Percentiles rank a stretch among this genome's conserved stretches.
Conservation (phyloP, 441 rosid species). For the Erodium trifolium region DNA sequence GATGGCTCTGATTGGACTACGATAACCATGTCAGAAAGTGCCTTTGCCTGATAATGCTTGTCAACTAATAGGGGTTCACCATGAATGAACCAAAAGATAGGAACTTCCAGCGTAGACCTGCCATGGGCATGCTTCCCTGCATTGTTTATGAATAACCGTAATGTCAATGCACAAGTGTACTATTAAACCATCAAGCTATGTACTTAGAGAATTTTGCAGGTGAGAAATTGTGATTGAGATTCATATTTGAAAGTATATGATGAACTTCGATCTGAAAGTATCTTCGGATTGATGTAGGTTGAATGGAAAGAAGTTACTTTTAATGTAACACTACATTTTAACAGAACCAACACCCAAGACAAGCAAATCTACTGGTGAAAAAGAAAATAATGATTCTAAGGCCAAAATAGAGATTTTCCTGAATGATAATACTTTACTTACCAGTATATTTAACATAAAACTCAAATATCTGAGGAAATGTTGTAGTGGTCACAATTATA, state of each 20-base stretch:
- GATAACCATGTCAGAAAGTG: conserved; percentile 89
- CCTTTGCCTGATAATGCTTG: conserved; percentile 92
- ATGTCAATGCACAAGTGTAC: conserved; percentile 17
- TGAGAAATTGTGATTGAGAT: not conserved
- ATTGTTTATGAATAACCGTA: conserved; percentile 20
- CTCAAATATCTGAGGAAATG: not conserved
- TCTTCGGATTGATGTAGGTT: conserved; percentile 4
- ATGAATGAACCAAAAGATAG: conserved; percentile 92
- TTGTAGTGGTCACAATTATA: not conserved
- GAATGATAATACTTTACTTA: not conserved
- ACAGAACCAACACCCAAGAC: conserved; percentile 1
- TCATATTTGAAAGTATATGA: not conserved
- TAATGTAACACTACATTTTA: not conserved
- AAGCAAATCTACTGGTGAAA: not conserved
- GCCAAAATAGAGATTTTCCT: not conserved
- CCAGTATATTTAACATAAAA: not conserved
- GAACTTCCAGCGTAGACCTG: conserved; percentile 91
- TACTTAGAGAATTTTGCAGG: not conserved
- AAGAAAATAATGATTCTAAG: not conserved
- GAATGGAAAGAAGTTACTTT: not conserved
- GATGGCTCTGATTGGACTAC: conserved; percentile 94
- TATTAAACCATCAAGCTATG: conserved; percentile 7
- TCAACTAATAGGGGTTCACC: conserved; percentile 82
- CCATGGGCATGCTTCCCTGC: conserved; percentile 89
- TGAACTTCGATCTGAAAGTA: conserved; percentile 9